phyloP scores from a whole-genome alignment of 352 stramenopile species.

The Pythium dissotocum region DNA sequence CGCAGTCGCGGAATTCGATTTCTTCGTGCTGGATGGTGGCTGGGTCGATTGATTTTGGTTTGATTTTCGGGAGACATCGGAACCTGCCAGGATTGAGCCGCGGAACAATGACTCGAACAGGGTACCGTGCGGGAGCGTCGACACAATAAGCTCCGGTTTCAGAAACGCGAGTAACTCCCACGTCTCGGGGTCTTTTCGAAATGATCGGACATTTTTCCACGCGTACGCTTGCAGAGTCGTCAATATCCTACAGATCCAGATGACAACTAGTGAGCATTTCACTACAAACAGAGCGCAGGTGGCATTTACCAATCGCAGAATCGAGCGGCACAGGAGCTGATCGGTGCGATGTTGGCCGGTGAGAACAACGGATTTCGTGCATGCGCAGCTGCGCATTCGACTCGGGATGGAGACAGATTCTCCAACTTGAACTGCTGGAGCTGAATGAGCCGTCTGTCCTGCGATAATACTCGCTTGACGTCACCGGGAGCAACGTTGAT shows the following conservation, averaged over 20 bases:
- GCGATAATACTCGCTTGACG: conserved; percentile 55
- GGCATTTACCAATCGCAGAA: conserved; percentile 88
- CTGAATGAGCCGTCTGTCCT: conserved; percentile 63
- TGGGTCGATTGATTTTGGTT: neutral
- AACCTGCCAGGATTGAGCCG: neutral
- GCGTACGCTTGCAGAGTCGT: conserved; percentile 66
- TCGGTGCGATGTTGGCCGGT: conserved; percentile 58
- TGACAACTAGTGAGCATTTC: neutral
- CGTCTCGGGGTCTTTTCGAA: conserved; percentile 47
- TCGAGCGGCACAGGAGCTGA: conserved; percentile 84
- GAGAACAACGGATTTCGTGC: conserved; percentile 72
- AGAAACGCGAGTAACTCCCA: conserved; percentile 49
- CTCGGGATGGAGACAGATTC: conserved; percentile 30
- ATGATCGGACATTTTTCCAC: conserved; percentile 46
- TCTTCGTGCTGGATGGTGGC: conserved; percentile 13
- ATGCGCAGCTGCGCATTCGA: conserved; percentile 47
- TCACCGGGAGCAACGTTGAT: conserved; percentile 40
- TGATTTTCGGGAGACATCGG: neutral
- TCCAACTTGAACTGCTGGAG: conserved; percentile 52
- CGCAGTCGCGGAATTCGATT: conserved; percentile 20
- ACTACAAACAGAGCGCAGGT: neutral
- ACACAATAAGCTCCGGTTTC: conserved; percentile 41
- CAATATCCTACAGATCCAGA: conserved; percentile 39
- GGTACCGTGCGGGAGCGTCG: neutral
- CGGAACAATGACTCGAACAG: conserved; percentile 17